Evolutionary conservation across 164 flowering plant species (phyloP).

Genomic region (Echeveria elegans): DNA sequence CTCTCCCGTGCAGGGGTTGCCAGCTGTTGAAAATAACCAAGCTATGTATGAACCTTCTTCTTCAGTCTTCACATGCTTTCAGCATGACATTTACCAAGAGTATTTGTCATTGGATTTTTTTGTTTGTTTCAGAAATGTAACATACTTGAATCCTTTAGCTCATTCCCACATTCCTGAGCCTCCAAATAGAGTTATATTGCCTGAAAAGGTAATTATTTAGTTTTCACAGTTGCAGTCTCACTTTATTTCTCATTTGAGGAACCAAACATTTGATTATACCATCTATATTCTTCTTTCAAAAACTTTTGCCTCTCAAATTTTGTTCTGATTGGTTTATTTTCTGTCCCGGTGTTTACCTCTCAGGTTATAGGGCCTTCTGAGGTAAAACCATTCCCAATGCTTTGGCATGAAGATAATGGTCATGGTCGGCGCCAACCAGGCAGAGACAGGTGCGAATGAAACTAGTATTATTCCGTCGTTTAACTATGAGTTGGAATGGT

Average conservation of each 20-base stretch:
- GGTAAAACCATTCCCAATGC: constrained; percentile 7
- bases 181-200: constrained; percentile 5
- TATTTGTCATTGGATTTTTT: background rate
- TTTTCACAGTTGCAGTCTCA: background rate
- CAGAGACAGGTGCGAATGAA: constrained; percentile 2
- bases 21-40: constrained; percentile 80
- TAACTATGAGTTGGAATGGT: background rate
- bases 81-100: background rate
- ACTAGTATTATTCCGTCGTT: background rate
- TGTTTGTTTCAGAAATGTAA: constrained; percentile 5
- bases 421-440: constrained; percentile 2
- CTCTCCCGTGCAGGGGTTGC: constrained; percentile 70
- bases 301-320: background rate
- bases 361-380: constrained; percentile 1
- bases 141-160: constrained; percentile 1
- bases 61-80: background rate
- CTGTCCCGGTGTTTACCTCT: background rate
- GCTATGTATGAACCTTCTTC: constrained; percentile 52
- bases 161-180: background rate
- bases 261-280: background rate
- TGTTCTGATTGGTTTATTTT: background rate
- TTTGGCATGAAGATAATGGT: constrained; percentile 10
- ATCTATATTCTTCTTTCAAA: background rate
- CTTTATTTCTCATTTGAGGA: background rate
- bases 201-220: constrained; percentile 8